Base-by-base conservation (phyloP, 306 rosid species). In the Leucaena leucocephala region DNA sequence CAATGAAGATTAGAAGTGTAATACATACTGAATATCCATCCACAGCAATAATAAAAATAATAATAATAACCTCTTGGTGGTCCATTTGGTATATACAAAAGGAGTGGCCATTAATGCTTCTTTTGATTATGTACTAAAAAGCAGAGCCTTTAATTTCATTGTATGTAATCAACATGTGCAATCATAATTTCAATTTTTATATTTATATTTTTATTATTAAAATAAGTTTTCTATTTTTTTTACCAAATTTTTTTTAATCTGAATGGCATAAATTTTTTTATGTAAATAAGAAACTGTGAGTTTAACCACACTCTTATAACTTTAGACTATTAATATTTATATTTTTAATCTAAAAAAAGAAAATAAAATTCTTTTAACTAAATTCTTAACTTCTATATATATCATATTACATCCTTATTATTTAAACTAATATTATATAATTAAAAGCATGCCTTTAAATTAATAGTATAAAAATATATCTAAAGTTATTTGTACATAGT, bases 1-100 rank as follows among this genome's bases (percentile, higher is more conserved):
- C 84, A 83, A 85, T 79, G 83, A 81, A 86, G 79, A 62, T 45
- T 80, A 63, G 80, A 81, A 74, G 83, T 83, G 84, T 81, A 36
- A 81, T 70, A 58, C 80, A 75, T 19, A 55, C 62, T 55, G 76
- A 82, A 84, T 81, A 84, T 80, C 75, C 27, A 27, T 27, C 77
- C 84, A 34, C 43, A 44, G 71, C 83, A 65, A 82, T 59, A 75
- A 82, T 7, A 58, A 79, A n/a, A n/a, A n/a, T 50, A 75, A 82
- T 10, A 58, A 21, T 43, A 75, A 67, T 27, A 49, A 49, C 61
- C 66, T 67, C 39, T 50, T 43, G 75, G 91, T 84, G 88, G 91
- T 85, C 91, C 88, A 74, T 78, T 48, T 64, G 75, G 40, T 55
- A 6, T 55, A 0, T 55, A 3, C 50, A 62, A 72, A 63, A 66